Conservation (phyloP, 106 monocot genomes). For the Posidonia australis region DNA sequence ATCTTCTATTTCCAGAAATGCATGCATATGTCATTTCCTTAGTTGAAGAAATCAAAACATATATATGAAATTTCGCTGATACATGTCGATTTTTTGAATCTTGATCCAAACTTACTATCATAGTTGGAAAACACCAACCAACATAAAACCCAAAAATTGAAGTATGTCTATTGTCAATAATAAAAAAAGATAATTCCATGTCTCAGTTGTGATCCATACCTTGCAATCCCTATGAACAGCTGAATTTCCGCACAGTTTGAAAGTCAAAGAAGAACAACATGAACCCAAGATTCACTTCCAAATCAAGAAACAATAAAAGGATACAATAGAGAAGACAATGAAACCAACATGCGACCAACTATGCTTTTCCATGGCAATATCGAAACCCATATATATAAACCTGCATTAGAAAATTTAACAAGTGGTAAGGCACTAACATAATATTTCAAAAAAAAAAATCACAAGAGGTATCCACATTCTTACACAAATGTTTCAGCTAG, state of each 20-base stretch:
- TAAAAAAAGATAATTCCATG: not conserved
- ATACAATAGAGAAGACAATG: constrained; percentile 99
- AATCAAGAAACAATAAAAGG: constrained; percentile 27
- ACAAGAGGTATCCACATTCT: constrained; percentile 13
- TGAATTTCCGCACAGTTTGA: constrained; percentile 18
- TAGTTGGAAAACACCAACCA: too few relatives aligned
- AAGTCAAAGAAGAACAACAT: constrained; percentile 37
- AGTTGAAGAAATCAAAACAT: too few relatives aligned
- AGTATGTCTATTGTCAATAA: not conserved
- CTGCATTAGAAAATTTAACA: constrained; percentile 28
- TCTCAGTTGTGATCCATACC: constrained; percentile 29
- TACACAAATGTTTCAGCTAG: constrained; percentile 99
- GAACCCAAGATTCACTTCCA: not conserved
- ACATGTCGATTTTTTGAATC: too few relatives aligned
- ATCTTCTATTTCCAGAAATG: too few relatives aligned
- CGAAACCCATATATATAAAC: constrained; percentile 99
- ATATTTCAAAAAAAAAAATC: constrained; percentile 6
- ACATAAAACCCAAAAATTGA: not conserved
- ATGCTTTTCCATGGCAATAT: constrained; percentile 97
- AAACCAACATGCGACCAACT: constrained; percentile 99
- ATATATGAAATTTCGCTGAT: too few relatives aligned
- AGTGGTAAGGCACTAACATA: not conserved
- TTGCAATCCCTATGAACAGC: constrained; percentile 90
- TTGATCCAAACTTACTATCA: too few relatives aligned
- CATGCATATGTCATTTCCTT: too few relatives aligned